Evolutionary conservation across 2,329 filamentous ascomycete genomes (phyloP).

Genomic region (Hortaea werneckii): DNA sequence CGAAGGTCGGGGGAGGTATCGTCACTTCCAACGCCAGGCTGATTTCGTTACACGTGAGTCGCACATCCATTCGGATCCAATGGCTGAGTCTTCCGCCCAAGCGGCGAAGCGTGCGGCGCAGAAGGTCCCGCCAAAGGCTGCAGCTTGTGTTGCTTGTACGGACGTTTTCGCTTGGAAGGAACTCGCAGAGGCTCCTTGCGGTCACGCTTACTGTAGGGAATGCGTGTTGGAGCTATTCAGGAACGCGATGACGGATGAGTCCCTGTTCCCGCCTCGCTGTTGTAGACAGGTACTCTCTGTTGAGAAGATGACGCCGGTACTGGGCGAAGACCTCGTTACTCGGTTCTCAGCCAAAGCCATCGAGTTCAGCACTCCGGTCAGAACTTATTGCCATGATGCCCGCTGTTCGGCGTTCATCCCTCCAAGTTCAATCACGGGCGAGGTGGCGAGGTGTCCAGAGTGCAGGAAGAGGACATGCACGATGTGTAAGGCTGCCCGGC

Average conservation of each 20-base stretch:
- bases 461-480: slow-evolving; percentile 39
- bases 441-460: slow-evolving; percentile 30
- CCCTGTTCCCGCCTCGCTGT: slow-evolving; percentile 45
- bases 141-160: slow-evolving; percentile 1
- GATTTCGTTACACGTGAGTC: not conserved
- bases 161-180: not conserved
- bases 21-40: not conserved
- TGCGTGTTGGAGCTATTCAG: slow-evolving; percentile 40
- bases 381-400: slow-evolving; percentile 39
- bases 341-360: slow-evolving; percentile 34
- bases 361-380: slow-evolving; percentile 38
- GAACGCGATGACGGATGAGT: slow-evolving; percentile 35
- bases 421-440: slow-evolving; percentile 17
- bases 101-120: not conserved
- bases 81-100: not conserved
- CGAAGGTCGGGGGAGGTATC: not conserved
- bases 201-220: slow-evolving; percentile 34
- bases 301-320: slow-evolving; percentile 20
- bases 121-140: not conserved
- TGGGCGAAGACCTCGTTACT: slow-evolving; percentile 24
- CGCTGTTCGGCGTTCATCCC: slow-evolving; percentile 40
- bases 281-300: slow-evolving; percentile 35
- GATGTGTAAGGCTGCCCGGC: slow-evolving; percentile 34
- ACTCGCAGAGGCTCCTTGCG: slow-evolving; percentile 1
- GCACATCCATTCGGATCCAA: not conserved